These are phyloP conservation scores for Borealophlyctis nickersoniae DNA, from an alignment of 192 early-diverging fungal genomes.

Conservation along the genomic window DNA sequence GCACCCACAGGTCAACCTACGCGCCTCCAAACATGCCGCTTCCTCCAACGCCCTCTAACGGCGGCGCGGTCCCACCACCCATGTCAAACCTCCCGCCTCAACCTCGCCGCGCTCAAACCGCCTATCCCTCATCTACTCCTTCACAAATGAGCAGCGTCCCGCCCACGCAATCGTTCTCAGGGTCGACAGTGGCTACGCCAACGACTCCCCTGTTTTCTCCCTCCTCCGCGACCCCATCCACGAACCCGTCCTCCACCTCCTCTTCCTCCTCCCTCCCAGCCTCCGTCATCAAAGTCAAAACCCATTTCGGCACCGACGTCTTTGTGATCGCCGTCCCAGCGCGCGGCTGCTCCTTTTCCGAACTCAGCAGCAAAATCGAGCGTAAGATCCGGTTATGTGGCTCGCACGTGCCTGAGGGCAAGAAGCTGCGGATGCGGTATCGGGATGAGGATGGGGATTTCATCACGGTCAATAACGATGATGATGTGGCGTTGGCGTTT, in stretches of 20 bases:
- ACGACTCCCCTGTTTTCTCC: no score
- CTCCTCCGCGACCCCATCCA: background rate
- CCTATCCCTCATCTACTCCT: background rate
- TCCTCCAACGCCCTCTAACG: constrained; percentile 7
- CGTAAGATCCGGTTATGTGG: constrained; percentile 84
- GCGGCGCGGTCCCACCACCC: constrained; percentile 2
- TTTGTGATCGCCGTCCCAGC: constrained; percentile 83
- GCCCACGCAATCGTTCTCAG: background rate
- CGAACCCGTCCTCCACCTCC: constrained; percentile 1
- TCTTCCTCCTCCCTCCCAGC: constrained; percentile 15
- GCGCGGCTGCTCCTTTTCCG: constrained; percentile 67
- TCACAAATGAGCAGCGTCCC: background rate
- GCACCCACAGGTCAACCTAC: background rate
- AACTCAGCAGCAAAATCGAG: constrained; percentile 79
- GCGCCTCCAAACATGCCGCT: constrained; percentile 13
- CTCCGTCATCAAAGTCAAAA: constrained; percentile 55
- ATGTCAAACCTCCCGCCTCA: background rate
- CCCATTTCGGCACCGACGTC: constrained; percentile 83
- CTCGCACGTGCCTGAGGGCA: constrained; percentile 41
- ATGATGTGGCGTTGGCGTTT: constrained; percentile 91
- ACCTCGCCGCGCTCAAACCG: background rate
- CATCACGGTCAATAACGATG: constrained; percentile 80
- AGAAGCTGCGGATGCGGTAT: constrained; percentile 71
- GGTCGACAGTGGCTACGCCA: background rate
- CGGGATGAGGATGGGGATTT: constrained; percentile 93